Evolutionary conservation across 1,139 yeast species (phyloP).

Genomic region (Saccharomyces hybrid): DNA sequence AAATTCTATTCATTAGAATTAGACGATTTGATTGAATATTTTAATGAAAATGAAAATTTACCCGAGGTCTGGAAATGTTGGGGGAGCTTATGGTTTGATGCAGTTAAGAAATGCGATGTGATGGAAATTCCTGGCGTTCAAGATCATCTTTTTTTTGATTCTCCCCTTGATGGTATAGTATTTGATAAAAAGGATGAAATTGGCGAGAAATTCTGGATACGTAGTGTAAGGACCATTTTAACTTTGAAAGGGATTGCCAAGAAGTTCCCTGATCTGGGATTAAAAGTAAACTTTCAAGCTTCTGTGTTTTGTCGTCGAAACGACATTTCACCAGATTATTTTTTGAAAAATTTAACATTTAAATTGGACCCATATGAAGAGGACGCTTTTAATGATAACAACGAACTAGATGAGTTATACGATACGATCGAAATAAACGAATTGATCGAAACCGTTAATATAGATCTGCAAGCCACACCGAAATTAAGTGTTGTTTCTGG

Average conservation of each 20-base stretch:
- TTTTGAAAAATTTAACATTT: slow-evolving; percentile 22
- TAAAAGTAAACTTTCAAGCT: slow-evolving; percentile 12
- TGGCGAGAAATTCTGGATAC: slow-evolving; percentile 29
- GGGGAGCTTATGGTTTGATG: slow-evolving; percentile 77
- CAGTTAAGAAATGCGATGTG: slow-evolving; percentile 38
- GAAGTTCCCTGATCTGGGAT: slow-evolving; percentile 17
- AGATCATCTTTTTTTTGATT: slow-evolving; percentile 49
- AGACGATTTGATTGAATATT: slow-evolving; percentile 35
- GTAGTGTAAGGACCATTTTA: slow-evolving; percentile 27
- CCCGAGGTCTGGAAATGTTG: slow-evolving; percentile 79
- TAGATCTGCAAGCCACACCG: slow-evolving; percentile 16
- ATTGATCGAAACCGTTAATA: slow-evolving; percentile 16
- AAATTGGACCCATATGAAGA: slow-evolving; percentile 9
- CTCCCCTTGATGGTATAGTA: slow-evolving; percentile 57
- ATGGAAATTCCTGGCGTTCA: slow-evolving; percentile 50
- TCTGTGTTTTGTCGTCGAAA: slow-evolving; percentile 15
- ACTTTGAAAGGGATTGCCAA: slow-evolving; percentile 26
- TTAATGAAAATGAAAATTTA: slow-evolving; percentile 50
- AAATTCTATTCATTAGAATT: slow-evolving; percentile 16
- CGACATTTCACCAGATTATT: slow-evolving; percentile 7
- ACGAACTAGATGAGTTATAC: background rate
- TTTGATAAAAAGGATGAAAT: slow-evolving; percentile 36
- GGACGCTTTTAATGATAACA: background rate
- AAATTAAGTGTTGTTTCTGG: slow-evolving; percentile 22
- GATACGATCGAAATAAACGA: slow-evolving; percentile 14